Base-by-base conservation (phyloP, 768 basidiomycete genomes). In the Melanogaster broomeanus region DNA sequence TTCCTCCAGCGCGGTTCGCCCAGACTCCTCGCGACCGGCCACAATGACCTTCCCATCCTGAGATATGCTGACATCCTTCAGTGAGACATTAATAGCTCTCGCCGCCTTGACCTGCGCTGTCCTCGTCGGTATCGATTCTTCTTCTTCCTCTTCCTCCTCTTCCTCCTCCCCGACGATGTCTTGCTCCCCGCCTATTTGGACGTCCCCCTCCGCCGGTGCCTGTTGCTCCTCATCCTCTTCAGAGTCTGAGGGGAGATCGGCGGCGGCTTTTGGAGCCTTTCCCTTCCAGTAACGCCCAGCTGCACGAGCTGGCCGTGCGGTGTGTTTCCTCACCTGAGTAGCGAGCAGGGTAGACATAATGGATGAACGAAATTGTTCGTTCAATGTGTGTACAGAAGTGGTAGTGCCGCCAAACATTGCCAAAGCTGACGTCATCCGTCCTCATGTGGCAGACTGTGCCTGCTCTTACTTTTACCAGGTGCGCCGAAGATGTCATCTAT, bases 221-320 rank as follows among this genome's bases (percentile, higher is more conserved):
- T 68, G 62, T 49, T 61, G 70, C 28, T 71, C 75, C 2, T 79
- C 82, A 53, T 83, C 80, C 42, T 80, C 78, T 39, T 86, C 86
- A 4, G 84, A 85, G 57, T 88, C 87, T 6, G 87, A 86, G 19
- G 80, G 73, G 35, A 72, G 69, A 22, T 82, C 82, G 2, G 72
- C 73, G 30, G 72, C 77, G 41, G 88, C 89, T 67, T 90, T 92
- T 1, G 92, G 92, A 0, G 84, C 90, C 60, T 92, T 91, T 49
- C 93, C 93, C 60, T 88, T 89, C 85, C 91, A 90, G 69, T 96
- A 95, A 3, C 93, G 87, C 6, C 82, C 87, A 3, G 83, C 91
- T 5, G 93, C 90, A 45, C 78, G 75, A n/a, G 90, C 79, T 7
- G 84, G 78, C n/a, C 90, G 83, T 19, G 87, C 82, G 8, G 90